These are phyloP conservation scores for Cladosporium sp. DNA, from an alignment of 2,329 filamentous ascomycete species.

Conservation along the genomic window DNA sequence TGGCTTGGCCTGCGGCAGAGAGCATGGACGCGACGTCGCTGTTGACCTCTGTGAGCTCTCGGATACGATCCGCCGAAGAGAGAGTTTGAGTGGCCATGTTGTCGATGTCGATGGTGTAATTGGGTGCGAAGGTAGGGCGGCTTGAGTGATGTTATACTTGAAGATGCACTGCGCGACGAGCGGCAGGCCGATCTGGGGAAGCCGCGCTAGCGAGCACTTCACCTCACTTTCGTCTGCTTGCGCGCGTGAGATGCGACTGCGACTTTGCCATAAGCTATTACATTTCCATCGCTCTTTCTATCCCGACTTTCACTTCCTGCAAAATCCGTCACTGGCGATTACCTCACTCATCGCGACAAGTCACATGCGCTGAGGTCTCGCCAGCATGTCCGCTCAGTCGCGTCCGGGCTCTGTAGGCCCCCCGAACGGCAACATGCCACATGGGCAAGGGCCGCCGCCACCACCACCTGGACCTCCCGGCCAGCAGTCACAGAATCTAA, in stretches of 20 bases:
- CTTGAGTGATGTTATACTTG: not conserved
- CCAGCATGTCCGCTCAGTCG: slow-evolving; percentile 25
- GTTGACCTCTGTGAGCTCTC: slow-evolving; percentile 78
- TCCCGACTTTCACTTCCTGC: not conserved
- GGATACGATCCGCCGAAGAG: slow-evolving; percentile 73
- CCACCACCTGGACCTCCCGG: slow-evolving; percentile 45
- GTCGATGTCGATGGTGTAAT: not conserved
- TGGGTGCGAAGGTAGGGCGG: not conserved
- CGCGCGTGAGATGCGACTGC: not conserved
- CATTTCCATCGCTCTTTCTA: not conserved
- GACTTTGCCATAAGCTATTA: not conserved
- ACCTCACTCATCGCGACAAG: not conserved
- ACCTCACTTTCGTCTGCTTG: slow-evolving; percentile 1
- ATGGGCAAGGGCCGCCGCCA: slow-evolving; percentile 37
- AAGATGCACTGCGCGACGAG: not conserved
- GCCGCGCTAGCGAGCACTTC: slow-evolving; percentile 8
- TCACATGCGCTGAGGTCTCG: slow-evolving; percentile 1
- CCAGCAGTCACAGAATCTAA: slow-evolving; percentile 80
- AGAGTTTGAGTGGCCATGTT: slow-evolving; percentile 40
- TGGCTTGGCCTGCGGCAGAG: slow-evolving; percentile 60
- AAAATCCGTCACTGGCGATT: not conserved
- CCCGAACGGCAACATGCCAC: slow-evolving; percentile 42
- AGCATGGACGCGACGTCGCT: slow-evolving; percentile 58
- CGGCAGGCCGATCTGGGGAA: not conserved
- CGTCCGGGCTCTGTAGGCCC: slow-evolving; percentile 39